These are phyloP conservation scores for Immersiporthe knoxdaviesiana DNA, from an alignment of 2,329 filamentous ascomycete genomes.

Conservation along the genomic window DNA sequence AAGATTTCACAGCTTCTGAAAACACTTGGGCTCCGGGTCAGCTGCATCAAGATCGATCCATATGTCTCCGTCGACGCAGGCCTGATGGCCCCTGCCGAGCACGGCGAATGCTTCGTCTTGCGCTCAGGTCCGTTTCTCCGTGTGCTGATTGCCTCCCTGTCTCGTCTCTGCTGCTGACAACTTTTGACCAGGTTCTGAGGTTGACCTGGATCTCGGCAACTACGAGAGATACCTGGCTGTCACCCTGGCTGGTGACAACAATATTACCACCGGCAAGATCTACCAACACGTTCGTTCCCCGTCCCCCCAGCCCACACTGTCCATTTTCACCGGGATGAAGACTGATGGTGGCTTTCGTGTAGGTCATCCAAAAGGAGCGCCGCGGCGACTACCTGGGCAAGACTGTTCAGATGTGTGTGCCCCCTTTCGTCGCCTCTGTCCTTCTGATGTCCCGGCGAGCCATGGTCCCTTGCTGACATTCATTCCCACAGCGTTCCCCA, in stretches of 20 bases:
- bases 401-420: conserved; percentile 73
- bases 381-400: conserved; percentile 80
- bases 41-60: conserved; percentile 57
- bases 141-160: background rate
- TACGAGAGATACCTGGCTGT: conserved; percentile 75
- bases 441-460: background rate
- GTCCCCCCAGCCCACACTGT: conserved; percentile 37
- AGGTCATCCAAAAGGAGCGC: conserved; percentile 58
- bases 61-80: conserved; percentile 47
- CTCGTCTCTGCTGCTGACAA: background rate
- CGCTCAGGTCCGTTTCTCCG: conserved; percentile 40
- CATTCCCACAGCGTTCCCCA: conserved; percentile 69
- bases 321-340: background rate
- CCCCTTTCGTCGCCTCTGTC: background rate
- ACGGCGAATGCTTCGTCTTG: conserved; percentile 89
- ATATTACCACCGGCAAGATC: conserved; percentile 97
- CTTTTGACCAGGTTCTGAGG: conserved; percentile 37
- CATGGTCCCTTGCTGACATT: conserved; percentile 18
- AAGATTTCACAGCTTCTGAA: conserved; percentile 64
- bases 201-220: conserved; percentile 60
- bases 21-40: conserved; percentile 76
- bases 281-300: conserved; percentile 84
- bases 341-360: conserved; percentile 22
- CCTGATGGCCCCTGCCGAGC: conserved; percentile 49
- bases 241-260: conserved; percentile 82